These are phyloP conservation scores for Trypanosoma caninum DNA, from an alignment of 208 protist species.

Conservation along the genomic window DNA sequence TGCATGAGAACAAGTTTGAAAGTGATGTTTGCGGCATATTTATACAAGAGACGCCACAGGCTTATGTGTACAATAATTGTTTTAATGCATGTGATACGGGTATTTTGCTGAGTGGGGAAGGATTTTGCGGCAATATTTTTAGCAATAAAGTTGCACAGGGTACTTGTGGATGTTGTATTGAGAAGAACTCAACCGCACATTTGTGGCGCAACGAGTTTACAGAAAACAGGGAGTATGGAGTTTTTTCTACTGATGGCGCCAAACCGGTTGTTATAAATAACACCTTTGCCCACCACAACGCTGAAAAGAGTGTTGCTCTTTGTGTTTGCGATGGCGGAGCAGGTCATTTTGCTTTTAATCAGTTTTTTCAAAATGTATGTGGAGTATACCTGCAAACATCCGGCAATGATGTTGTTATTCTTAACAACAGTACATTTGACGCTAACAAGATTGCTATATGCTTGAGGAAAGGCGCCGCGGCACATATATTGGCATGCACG, in stretches of 20 bases:
- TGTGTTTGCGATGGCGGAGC: slow-evolving; percentile 20
- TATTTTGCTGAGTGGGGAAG: slow-evolving; percentile 10
- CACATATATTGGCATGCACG: slow-evolving; percentile 25
- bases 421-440: slow-evolving; percentile 31
- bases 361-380: slow-evolving; percentile 25
- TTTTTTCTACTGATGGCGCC: slow-evolving; percentile 19
- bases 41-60: slow-evolving; percentile 1
- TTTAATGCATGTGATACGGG: slow-evolving; percentile 24
- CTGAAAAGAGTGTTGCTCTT: slow-evolving; percentile 12
- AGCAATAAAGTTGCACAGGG: slow-evolving; percentile 33
- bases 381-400: slow-evolving; percentile 23
- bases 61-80: slow-evolving; percentile 24
- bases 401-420: slow-evolving; percentile 3
- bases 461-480: slow-evolving; percentile 10
- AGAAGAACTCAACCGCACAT: slow-evolving; percentile 2
- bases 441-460: slow-evolving; percentile 23
- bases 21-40: slow-evolving; percentile 14
- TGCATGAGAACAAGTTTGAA: slow-evolving; percentile 19
- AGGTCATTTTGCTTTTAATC: slow-evolving; percentile 32
- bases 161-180: slow-evolving; percentile 17
- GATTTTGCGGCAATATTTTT: slow-evolving; percentile 7
- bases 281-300: slow-evolving; percentile 20
- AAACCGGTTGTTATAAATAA: slow-evolving; percentile 28
- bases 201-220: slow-evolving; percentile 31
- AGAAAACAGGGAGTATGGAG: slow-evolving; percentile 21